Evolutionary conservation across 257 asterid genomes (phyloP).

Genomic region (Asclepias syriaca): DNA sequence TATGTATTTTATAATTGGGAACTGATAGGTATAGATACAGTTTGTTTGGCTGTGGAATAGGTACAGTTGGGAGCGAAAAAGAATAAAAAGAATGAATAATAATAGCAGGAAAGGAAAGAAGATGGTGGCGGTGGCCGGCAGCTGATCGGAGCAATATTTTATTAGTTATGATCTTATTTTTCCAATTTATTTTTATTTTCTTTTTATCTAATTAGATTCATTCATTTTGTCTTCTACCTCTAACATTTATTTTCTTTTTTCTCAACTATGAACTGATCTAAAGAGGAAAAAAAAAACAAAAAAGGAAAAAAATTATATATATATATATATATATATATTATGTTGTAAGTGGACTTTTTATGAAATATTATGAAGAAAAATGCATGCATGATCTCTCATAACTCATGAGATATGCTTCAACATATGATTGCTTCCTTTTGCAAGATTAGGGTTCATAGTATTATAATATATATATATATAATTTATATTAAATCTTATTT

Average conservation of each 20-base stretch:
- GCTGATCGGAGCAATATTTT: constrained; percentile 64
- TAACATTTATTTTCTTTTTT: constrained; percentile 48
- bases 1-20: constrained; percentile 13
- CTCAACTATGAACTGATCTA: constrained; percentile 11
- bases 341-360: too few relatives aligned
- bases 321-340: too few relatives aligned
- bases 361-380: too few relatives aligned
- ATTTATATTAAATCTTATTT: too few relatives aligned
- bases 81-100: background rate
- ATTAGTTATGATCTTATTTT: constrained; percentile 34
- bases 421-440: too few relatives aligned
- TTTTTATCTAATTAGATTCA: constrained; percentile 41
- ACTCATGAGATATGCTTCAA: too few relatives aligned
- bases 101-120: constrained; percentile 10
- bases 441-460: too few relatives aligned
- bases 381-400: too few relatives aligned
- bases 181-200: constrained; percentile 10
- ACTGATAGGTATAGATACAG: constrained; percentile 41
- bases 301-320: too few relatives aligned
- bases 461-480: too few relatives aligned
- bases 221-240: constrained; percentile 44
- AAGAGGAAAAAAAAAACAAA: constrained; percentile 10
- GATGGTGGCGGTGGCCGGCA: constrained; percentile 26
- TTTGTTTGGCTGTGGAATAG: constrained; percentile 80
- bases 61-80: constrained; percentile 20